Conservation (phyloP, 345 rosid genomes). For the Hypericum perforatum region DNA sequence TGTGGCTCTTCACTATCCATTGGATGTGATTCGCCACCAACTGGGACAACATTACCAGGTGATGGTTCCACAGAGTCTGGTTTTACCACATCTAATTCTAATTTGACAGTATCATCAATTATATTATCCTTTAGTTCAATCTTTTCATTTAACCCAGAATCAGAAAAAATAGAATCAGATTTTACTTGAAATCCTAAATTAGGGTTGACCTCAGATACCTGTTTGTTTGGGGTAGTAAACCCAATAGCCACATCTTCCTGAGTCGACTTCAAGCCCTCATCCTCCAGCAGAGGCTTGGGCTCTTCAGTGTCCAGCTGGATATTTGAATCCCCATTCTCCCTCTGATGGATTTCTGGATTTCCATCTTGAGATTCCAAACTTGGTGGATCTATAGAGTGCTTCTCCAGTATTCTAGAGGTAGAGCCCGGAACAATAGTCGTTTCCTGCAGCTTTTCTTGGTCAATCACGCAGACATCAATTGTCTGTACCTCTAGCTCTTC, state of each 20-base stretch:
- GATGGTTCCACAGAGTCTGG: conserved; percentile 79
- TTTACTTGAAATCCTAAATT: conserved; percentile 92
- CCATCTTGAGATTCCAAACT: conserved; percentile 24
- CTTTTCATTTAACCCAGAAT: conserved; percentile 84
- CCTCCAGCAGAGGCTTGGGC: conserved; percentile 28
- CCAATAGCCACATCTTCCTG: conserved; percentile 40
- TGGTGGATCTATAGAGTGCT: not conserved
- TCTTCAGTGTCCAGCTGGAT: conserved; percentile 29
- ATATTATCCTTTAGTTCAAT: conserved; percentile 90
- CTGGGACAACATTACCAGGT: conserved; percentile 43
- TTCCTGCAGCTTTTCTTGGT: no score
- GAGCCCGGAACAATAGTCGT: no score
- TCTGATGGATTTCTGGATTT: conserved; percentile 17
- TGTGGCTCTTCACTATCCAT: conserved; percentile 83
- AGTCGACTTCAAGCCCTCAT: conserved; percentile 34
- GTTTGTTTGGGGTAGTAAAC: conserved; percentile 54
- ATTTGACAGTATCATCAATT: conserved; percentile 92
- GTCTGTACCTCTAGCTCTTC: conserved; percentile 16
- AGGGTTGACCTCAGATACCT: conserved; percentile 99
- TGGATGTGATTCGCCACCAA: conserved; percentile 69
- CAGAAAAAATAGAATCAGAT: conserved; percentile 97
- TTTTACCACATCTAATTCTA: conserved; percentile 88
- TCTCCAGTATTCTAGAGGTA: no score
- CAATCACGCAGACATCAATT: conserved; percentile 4
- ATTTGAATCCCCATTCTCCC: conserved; percentile 25